phyloP scores from a whole-genome alignment of 2,329 filamentous ascomycete species.

The Incumbomyces lentus region DNA sequence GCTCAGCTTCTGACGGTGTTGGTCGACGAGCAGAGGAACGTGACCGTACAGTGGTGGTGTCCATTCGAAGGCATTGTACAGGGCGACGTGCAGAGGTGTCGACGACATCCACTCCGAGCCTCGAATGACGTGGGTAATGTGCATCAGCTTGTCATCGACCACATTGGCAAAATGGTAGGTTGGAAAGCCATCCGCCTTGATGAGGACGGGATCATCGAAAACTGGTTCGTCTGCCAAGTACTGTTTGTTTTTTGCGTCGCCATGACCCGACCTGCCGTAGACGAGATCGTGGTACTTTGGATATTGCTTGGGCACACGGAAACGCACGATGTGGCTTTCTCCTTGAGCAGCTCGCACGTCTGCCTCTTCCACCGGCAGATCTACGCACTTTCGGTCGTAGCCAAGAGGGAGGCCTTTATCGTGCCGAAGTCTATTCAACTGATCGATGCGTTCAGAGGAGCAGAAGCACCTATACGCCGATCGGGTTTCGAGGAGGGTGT shows the following conservation, averaged over 20 bases:
- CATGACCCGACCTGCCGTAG: slow-evolving; percentile 53
- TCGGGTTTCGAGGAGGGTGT: slow-evolving; percentile 57
- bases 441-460: slow-evolving; percentile 57
- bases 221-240: slow-evolving; percentile 35
- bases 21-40: slow-evolving; percentile 62
- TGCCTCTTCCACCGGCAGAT: slow-evolving; percentile 57
- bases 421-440: slow-evolving; percentile 54
- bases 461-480: slow-evolving; percentile 94
- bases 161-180: slow-evolving; percentile 98
- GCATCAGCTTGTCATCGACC: slow-evolving; percentile 89
- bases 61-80: slow-evolving; percentile 75
- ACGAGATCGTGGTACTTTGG: slow-evolving; percentile 66
- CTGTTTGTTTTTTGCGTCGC: slow-evolving; percentile 40
- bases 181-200: slow-evolving; percentile 85
- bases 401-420: slow-evolving; percentile 48
- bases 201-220: slow-evolving; percentile 74
- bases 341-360: slow-evolving; percentile 57
- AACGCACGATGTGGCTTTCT: slow-evolving; percentile 65
- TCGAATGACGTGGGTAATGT: slow-evolving; percentile 89
- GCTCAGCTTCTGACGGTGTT: slow-evolving; percentile 66
- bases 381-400: slow-evolving; percentile 64
- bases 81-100: slow-evolving; percentile 64
- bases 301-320: slow-evolving; percentile 54
- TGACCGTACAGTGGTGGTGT: slow-evolving; percentile 65
- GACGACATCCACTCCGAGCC: slow-evolving; percentile 95